Evolutionary conservation across 805 yeast genomes (phyloP), one percentile per base, ranked within the genome.

Genomic region (Isabelozyma pseudorhagii): DNA sequence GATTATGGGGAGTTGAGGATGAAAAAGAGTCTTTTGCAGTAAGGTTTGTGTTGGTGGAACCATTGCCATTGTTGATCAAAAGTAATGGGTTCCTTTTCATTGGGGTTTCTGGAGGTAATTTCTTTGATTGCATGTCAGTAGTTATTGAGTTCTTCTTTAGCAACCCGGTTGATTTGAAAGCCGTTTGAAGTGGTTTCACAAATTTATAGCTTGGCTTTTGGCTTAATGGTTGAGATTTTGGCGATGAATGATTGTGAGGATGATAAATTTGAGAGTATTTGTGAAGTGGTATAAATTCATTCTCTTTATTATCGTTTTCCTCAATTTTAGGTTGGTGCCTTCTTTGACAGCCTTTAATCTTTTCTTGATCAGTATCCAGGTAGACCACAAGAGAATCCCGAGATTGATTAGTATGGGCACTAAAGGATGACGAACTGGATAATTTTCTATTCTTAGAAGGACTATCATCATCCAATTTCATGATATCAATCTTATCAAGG

Each of bases 171-270:
- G 92, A 80, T 63, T 82, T 77, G 66, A 89, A 89, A 13, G 94
- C 96, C 0, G 92, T 85, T 63, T 89, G 96, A 39, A 89, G 74
- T 2, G 97, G 97, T 61, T 86, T 87, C 18, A 87, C 94, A 44
- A 82, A 80, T 54, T 82, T 80, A 66, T 85, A 88, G 9, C 74
- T 69, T 3, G 64, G 52, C 44, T 63, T 64, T 47, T 50, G 14
- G 38, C 38, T 34, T 11, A 25, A 8, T 13, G 39, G 8, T 13
- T 9, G 17, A 17, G 18, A 39, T 14, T 40, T 41, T 28, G 44
- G 28, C 43, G 46, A 17, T 39, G 28, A 14, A 39, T 15, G 27
- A 44, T 7, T 21, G 43, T 3, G 6, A 36, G 15, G 46, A 18
- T 11, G 47, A 21, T 21, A 21, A 21, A 21, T 21, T 17, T 13